These are phyloP conservation scores for Bryoglossum gracile DNA, from an alignment of 495 filamentous ascomycete genomes.

Conservation along the genomic window DNA sequence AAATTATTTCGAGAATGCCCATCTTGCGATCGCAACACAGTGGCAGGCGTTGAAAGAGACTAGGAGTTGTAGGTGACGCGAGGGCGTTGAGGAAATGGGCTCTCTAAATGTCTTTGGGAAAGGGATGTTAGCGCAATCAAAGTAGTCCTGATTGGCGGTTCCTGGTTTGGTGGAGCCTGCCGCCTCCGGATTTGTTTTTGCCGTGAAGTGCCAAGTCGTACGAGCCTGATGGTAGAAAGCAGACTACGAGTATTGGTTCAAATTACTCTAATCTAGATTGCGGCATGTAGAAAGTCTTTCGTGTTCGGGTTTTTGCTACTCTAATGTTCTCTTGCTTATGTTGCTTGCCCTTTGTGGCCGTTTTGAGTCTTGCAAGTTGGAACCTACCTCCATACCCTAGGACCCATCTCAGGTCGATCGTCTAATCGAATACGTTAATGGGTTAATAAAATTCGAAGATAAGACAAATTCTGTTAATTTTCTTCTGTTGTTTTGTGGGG, in stretches of 20 bases:
- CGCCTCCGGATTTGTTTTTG: background rate
- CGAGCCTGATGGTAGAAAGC: background rate
- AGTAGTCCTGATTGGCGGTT: constrained; percentile 6
- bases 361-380: too few relatives aligned
- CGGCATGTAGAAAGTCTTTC: background rate
- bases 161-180: background rate
- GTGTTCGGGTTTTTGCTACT: constrained; percentile 3
- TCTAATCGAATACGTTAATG: too few relatives aligned
- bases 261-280: background rate
- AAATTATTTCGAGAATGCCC: constrained; percentile 44
- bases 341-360: too few relatives aligned
- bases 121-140: constrained; percentile 5
- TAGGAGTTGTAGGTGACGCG: background rate
- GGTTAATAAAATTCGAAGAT: too few relatives aligned
- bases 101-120: constrained; percentile 10
- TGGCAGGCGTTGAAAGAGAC: background rate
- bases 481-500: too few relatives aligned
- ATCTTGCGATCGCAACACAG: constrained; percentile 27
- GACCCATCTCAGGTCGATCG: too few relatives aligned
- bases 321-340: too few relatives aligned
- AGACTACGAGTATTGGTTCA: background rate
- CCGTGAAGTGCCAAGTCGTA: background rate
- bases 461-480: too few relatives aligned
- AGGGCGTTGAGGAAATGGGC: constrained; percentile 1
- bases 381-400: too few relatives aligned